Evolutionary conservation across 768 basidiomycete genomes (phyloP), one percentile per base, ranked within the genome.

Genomic region (Calocera viscosa): DNA sequence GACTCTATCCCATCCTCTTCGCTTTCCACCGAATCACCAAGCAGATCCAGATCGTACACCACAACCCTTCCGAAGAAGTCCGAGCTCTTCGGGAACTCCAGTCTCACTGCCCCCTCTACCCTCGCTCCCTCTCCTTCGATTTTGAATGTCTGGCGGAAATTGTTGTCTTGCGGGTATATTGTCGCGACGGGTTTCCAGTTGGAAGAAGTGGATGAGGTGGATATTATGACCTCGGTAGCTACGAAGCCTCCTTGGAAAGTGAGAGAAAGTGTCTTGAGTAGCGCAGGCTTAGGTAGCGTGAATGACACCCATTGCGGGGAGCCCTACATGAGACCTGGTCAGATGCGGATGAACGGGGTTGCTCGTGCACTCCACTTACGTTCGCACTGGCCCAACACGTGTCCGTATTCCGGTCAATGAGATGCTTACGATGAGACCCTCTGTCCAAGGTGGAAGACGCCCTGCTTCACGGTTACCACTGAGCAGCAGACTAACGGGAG

Each of bases 191-290:
- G 71, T 64, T 73, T 75, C 88, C 88, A 89, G 49, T 76, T 76
- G 28, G 73, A 68, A 40, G 34, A 72, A 35, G 70, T 69, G 33
- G 70, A 66, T n/a, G 74, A 71, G 17, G 28, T 28, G 30, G 72
- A 69, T 32, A 76, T 75, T 26, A 47, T 47, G 19, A 47, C 43
- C 24, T 47, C 43, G 5, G 82, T 87, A 22, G 89, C 90, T 0
- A 87, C 91, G 73, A 93, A 92, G 1, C 90, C 90, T 16, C 90
- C 90, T 79, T 93, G 90, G 72, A 93, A 93, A 1, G 87, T 90
- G 69, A 91, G 68, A 22, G 77, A 78, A 19, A 91, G 70, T 28
- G 77, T 78, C 69, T 77, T 80, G 2, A 88, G 88, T 38, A 81
- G 71, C n/a, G 89, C 83, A 63, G 74, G 80, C 5, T 75, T 71